A percentile compares a stretch with the other conserved stretches of the same genome.
These are phyloP conservation scores for Alternaria sp. DNA, from an alignment of 2,329 filamentous ascomycete genomes.

Conservation along the genomic window DNA sequence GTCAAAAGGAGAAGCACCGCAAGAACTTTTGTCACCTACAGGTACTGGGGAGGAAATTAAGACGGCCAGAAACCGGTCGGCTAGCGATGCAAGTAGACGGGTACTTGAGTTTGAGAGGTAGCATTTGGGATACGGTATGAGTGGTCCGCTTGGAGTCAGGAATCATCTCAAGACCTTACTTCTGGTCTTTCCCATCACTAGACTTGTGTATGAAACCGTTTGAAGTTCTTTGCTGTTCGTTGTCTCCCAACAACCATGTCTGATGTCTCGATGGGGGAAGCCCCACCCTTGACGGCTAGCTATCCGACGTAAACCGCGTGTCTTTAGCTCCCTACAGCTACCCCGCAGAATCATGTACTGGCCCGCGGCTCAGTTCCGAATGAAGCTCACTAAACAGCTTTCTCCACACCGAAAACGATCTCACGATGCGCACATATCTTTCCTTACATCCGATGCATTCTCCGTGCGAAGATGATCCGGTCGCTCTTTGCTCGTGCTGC, in stretches of 20 bases:
- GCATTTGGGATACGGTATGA: not conserved
- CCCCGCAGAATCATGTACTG: slow-evolving; percentile 15
- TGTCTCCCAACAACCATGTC: not conserved
- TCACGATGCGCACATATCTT: slow-evolving; percentile 1
- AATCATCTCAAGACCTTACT: slow-evolving; percentile 4
- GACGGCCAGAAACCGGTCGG: slow-evolving; percentile 40
- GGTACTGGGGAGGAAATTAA: slow-evolving; percentile 37
- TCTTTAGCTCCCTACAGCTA: slow-evolving; percentile 9
- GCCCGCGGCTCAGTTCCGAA: slow-evolving; percentile 21
- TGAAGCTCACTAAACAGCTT: slow-evolving; percentile 3
- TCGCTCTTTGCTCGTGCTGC: slow-evolving; percentile 32
- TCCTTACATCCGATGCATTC: slow-evolving; percentile 21
- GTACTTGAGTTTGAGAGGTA: slow-evolving; percentile 53
- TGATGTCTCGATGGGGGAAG: not conserved
- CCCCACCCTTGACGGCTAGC: not conserved
- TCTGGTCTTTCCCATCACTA: not conserved
- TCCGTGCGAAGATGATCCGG: slow-evolving; percentile 39
- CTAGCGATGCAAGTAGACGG: slow-evolving; percentile 47
- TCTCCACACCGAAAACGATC: slow-evolving; percentile 2
- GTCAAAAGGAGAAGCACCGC: slow-evolving; percentile 31
- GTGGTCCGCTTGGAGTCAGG: slow-evolving; percentile 9
- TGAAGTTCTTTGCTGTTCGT: not conserved
- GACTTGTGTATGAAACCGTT: slow-evolving; percentile 1
- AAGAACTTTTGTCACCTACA: slow-evolving; percentile 27
- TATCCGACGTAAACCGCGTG: slow-evolving; percentile 1